Conservation (phyloP, 768 basidiomycete species). For the Russula brevipes region DNA sequence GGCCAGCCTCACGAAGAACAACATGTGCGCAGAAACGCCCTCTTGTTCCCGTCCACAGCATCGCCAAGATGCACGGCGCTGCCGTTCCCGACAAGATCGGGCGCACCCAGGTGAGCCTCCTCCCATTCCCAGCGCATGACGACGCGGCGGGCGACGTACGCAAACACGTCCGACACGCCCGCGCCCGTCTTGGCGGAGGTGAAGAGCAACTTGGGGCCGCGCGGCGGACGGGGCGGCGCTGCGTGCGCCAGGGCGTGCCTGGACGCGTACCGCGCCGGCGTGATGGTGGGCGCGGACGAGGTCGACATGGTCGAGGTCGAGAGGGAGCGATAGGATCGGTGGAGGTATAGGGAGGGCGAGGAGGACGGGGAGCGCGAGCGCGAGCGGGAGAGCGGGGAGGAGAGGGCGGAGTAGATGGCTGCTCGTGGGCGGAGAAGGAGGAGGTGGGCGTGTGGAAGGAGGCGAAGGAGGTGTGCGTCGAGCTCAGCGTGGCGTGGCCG, state of each 20-base stretch:
- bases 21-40: neutral
- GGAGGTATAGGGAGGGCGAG: conserved; percentile 26
- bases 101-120: conserved; percentile 44
- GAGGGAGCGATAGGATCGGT: conserved; percentile 15
- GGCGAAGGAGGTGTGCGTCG: conserved; percentile 52
- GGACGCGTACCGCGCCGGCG: conserved; percentile 26
- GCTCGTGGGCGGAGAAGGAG: conserved; percentile 59
- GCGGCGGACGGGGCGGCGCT: conserved; percentile 38
- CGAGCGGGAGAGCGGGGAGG: conserved; percentile 47
- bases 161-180: conserved; percentile 69
- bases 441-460: conserved; percentile 78
- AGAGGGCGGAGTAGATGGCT: conserved; percentile 45
- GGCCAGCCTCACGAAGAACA: conserved; percentile 14
- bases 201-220: conserved; percentile 63
- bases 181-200: conserved; percentile 76
- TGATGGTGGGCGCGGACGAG: conserved; percentile 28
- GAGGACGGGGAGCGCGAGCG: conserved; percentile 25
- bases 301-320: conserved; percentile 22
- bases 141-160: conserved; percentile 64
- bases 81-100: conserved; percentile 35
- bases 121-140: conserved; percentile 62
- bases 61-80: conserved; percentile 17
- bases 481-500: conserved; percentile 47
- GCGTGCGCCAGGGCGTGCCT: conserved; percentile 3
- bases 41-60: neutral